These are phyloP conservation scores for Chiua sp. DNA, from an alignment of 1,284 basidiomycete genomes.

Conservation along the genomic window DNA sequence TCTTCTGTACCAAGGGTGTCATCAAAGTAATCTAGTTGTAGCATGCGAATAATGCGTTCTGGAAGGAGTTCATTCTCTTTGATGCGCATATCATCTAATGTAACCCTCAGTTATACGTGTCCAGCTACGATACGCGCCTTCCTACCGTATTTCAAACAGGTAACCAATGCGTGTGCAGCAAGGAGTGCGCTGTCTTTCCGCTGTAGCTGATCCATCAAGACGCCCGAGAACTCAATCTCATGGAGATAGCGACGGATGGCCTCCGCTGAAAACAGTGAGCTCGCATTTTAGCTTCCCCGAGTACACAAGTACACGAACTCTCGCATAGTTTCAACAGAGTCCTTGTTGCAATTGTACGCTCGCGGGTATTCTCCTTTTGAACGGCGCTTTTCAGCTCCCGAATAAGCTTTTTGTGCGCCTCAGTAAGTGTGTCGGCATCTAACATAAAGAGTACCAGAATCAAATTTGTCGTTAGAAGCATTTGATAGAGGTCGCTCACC, in stretches of 20 bases:
- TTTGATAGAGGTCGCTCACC: background rate
- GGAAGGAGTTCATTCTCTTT: conserved; percentile 1
- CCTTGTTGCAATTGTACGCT: conserved; percentile 11
- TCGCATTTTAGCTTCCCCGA: too few species aligned
- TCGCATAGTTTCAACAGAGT: conserved; percentile 10
- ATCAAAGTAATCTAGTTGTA: conserved; percentile 17
- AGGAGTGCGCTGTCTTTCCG: conserved; percentile 3
- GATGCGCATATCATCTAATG: conserved; percentile 1
- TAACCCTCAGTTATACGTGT: background rate
- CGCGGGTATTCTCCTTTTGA: background rate
- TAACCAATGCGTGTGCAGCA: conserved; percentile 14
- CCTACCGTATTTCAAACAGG: conserved; percentile 10
- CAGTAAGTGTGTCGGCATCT: background rate
- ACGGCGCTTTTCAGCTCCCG: background rate
- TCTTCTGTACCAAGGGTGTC: conserved; percentile 15
- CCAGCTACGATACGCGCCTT: too few species aligned
- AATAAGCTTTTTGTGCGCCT: background rate
- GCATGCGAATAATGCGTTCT: conserved; percentile 17
- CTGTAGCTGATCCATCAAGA: conserved; percentile 5
- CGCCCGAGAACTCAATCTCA: background rate
- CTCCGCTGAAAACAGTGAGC: too few species aligned
- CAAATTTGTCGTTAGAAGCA: too few species aligned
- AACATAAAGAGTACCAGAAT: background rate
- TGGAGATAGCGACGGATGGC: too few species aligned
- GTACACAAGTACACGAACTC: background rate